phyloP scores from a whole-genome alignment of 164 flowering plant genomes.

The Vitis labrusca region DNA sequence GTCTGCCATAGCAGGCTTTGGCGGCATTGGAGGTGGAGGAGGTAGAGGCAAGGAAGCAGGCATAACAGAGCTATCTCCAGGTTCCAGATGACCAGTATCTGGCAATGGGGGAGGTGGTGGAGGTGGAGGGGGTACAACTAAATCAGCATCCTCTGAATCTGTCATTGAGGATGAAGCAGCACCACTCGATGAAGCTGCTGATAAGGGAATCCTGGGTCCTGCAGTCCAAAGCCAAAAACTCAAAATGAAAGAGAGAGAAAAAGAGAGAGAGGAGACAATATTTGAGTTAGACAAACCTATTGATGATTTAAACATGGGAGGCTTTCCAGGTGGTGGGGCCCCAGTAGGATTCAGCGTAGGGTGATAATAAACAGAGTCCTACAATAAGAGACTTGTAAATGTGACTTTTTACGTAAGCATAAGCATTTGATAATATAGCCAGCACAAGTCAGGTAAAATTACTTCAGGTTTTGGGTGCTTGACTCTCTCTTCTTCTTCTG shows the following conservation, averaged over 20 bases:
- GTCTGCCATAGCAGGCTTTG: constrained; percentile 42
- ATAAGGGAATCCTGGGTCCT: constrained; percentile 85
- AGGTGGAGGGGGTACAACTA: constrained; percentile 64
- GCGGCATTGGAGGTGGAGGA: constrained; percentile 85
- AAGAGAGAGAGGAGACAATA: background rate
- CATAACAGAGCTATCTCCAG: constrained; percentile 44
- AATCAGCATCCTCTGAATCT: constrained; percentile 59
- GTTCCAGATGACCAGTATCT: constrained; percentile 35
- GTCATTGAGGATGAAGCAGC: constrained; percentile 66
- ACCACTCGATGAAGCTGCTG: constrained; percentile 62
- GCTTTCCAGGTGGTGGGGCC: constrained; percentile 99
- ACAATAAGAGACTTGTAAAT: constrained; percentile 27
- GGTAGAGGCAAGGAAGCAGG: constrained; percentile 79
- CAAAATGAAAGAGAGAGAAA: background rate
- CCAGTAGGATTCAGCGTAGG: constrained; percentile 95
- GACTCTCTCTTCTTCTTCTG: constrained; percentile 90
- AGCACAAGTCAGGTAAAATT: constrained; percentile 11
- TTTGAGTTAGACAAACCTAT: constrained; percentile 52
- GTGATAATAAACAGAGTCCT: constrained; percentile 99
- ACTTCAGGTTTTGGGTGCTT: constrained; percentile 95
- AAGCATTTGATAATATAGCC: background rate
- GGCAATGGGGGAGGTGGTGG: constrained; percentile 91
- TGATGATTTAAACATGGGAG: constrained; percentile 95
- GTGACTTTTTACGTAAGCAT: background rate
- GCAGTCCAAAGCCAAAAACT: constrained; percentile 14